These are phyloP conservation scores for Heliamphora exappendiculata DNA, from an alignment of 148 eudicot species.

Conservation along the genomic window DNA sequence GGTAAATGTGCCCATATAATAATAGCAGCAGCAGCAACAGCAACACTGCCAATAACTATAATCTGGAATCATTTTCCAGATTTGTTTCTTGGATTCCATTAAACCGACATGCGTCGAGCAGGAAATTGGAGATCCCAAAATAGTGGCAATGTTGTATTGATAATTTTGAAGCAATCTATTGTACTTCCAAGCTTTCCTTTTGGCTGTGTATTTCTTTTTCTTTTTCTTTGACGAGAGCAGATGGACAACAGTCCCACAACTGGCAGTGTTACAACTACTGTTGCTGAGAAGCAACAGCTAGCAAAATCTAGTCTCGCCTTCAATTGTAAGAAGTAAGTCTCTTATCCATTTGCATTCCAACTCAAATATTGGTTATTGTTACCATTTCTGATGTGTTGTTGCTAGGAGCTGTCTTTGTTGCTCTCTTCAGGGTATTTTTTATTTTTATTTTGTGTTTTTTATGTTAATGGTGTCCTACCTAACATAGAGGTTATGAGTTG, in stretches of 20 bases:
- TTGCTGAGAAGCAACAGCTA: slow-evolving; percentile 70
- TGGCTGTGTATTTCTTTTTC: not conserved
- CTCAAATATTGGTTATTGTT: too few relatives aligned
- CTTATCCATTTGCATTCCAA: not conserved
- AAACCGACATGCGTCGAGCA: not conserved
- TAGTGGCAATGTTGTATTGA: not conserved
- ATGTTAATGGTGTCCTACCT: too few relatives aligned
- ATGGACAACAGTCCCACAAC: slow-evolving; percentile 93
- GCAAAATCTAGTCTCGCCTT: slow-evolving; percentile 89
- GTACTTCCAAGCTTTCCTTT: slow-evolving; percentile 3
- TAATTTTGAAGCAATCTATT: slow-evolving; percentile 1
- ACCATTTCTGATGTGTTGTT: not conserved
- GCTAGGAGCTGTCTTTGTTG: not conserved
- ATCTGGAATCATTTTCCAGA: not conserved
- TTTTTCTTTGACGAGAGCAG: slow-evolving; percentile 39
- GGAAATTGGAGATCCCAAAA: not conserved
- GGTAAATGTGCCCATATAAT: not conserved
- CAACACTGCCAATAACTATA: not conserved
- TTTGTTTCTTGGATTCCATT: not conserved
- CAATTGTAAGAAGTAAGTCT: slow-evolving; percentile 80
- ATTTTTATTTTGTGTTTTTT: too few relatives aligned
- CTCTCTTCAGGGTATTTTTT: not conserved
- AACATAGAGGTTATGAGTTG: too few relatives aligned
- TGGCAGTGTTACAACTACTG: slow-evolving; percentile 80
- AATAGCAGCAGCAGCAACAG: not conserved